phyloP scores from a whole-genome alignment of 768 basidiomycete genomes.

The Tulasnella sp. region DNA sequence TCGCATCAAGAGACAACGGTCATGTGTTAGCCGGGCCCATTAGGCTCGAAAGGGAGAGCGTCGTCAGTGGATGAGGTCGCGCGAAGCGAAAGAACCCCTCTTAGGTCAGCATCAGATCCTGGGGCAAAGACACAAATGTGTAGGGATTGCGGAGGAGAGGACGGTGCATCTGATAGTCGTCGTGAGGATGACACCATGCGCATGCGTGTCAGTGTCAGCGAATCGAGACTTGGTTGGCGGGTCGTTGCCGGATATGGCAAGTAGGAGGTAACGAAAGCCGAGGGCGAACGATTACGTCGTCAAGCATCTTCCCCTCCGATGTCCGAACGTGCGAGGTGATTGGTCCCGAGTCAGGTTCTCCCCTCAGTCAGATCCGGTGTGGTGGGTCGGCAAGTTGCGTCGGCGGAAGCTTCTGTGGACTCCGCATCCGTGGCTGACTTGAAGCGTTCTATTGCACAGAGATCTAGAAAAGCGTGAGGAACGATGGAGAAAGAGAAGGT shows the following conservation, averaged over 20 bases:
- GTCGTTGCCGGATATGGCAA: background rate
- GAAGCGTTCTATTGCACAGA: conserved; percentile 7
- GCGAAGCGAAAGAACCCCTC: background rate
- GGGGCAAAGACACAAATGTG: conserved; percentile 2
- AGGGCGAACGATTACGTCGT: conserved; percentile 12
- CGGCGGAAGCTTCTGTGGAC: conserved; percentile 9
- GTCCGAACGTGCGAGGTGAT: conserved; percentile 11
- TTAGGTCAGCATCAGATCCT: conserved; percentile 2
- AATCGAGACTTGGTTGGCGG: conserved; percentile 12
- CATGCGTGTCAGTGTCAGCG: background rate
- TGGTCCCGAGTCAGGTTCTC: conserved; percentile 5
- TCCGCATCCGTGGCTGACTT: conserved; percentile 18
- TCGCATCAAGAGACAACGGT: background rate
- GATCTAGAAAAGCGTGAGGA: conserved; percentile 18
- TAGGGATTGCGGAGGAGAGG: background rate
- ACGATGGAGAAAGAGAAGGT: background rate
- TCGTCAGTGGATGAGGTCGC: background rate
- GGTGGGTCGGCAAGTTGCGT: conserved; percentile 17
- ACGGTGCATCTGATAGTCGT: background rate
- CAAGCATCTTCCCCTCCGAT: background rate
- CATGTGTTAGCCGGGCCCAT: background rate
- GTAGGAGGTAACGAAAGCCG: conserved; percentile 10
- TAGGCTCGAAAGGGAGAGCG: background rate
- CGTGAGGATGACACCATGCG: background rate
- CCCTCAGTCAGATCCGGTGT: background rate